Evolutionary conservation across 176 grass and related monocot species (phyloP), one percentile per base, ranked within the genome.

Genomic region (Leersia perrieri): DNA sequence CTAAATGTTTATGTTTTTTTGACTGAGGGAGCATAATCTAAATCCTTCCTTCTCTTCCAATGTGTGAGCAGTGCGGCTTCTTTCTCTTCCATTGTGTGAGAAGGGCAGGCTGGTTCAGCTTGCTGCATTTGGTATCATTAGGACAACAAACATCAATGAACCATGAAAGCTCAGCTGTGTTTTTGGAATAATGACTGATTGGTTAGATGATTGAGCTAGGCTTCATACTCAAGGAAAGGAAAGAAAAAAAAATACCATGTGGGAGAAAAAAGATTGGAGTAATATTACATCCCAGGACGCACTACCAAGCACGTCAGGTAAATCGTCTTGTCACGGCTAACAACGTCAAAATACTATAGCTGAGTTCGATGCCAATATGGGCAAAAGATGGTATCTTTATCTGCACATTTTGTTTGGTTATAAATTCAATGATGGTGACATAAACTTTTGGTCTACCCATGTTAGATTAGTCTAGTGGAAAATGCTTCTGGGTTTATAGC

Each of bases 281-380:
- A 68, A 39, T 68, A 68, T 13, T 40, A 25, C 66, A 35, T 7
- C 66, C 66, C 22, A 40, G 12, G 33, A 42, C 40, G 3, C 16
- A 28, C 6, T 70, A 26, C n/a, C 29, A 83, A 71, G 70, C 44
- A 33, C 80, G 25, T 74, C 14, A 65, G 70, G 70, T 7, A 47
- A 63, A 58, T 5, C 16, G 55, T 70, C 47, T 69, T 12, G 14
- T 42, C 67, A 33, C 7, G 63, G 53, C 2, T 28, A 33, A 45
- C 35, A 69, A 69, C 66, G 66, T 22, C 35, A 40, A 69, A 69
- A 69, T 68, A 18, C 32, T 66, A 22, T 2, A 33, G 4, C 66
- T 39, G 5, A 41, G 0, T 69, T 69, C 35, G 27, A 70, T 41
- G 23, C n/a, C 26, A 33, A 27, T 8, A 41, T 26, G 31, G 39